Evolutionary conservation across 106 monocot genomes (phyloP).

Genomic region (Dactylorhiza incarnata): DNA sequence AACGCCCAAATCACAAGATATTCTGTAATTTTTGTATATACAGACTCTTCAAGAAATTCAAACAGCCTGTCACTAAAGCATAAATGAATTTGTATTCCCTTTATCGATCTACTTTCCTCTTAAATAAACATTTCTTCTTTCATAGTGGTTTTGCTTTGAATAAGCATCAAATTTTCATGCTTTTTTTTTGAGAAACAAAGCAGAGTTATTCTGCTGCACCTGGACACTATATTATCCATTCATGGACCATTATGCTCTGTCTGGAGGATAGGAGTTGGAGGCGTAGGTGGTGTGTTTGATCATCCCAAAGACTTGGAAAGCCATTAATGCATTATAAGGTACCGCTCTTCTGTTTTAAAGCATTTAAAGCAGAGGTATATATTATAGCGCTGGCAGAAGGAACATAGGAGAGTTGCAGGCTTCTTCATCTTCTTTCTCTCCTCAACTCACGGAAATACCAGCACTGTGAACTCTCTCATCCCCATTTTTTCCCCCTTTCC

Average conservation of each 20-base stretch:
- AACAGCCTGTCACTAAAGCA: background rate
- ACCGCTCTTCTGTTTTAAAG: background rate
- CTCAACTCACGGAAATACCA: background rate
- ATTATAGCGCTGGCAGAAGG: background rate
- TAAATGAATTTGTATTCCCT: background rate
- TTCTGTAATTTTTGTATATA: background rate
- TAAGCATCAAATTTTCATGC: background rate
- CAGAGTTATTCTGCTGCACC: background rate
- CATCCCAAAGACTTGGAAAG: background rate
- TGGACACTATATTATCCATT: background rate
- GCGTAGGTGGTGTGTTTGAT: background rate
- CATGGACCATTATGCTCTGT: background rate
- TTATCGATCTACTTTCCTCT: too few relatives aligned
- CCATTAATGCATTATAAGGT: constrained; percentile 1
- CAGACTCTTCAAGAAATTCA: background rate
- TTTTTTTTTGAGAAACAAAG: background rate
- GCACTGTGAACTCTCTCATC: background rate
- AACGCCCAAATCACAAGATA: background rate
- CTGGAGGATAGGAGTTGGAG: background rate
- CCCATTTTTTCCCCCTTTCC: background rate
- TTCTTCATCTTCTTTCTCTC: background rate
- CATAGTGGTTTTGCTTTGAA: background rate
- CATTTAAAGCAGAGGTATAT: background rate
- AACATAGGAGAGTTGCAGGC: background rate
- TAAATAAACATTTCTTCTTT: background rate